Conservation (phyloP, 2,329 filamentous ascomycete genomes). For the Geoglossum cookeanum region DNA sequence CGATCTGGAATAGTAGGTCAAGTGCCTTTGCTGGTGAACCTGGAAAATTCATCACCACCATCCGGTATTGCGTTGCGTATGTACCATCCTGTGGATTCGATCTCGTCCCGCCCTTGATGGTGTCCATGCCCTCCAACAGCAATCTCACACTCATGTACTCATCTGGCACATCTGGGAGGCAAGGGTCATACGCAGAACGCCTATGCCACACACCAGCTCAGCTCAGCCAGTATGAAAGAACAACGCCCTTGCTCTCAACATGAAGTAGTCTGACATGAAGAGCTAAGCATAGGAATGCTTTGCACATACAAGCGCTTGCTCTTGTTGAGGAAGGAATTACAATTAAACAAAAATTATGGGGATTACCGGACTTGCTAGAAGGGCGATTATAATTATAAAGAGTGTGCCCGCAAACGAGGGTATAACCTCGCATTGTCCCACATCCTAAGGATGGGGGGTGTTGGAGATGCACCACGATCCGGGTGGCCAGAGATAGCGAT, state of each 20-base stretch:
- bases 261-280: no score
- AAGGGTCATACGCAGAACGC: no score
- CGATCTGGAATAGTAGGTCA: not conserved
- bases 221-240: no score
- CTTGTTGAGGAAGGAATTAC: not conserved
- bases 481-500: not conserved
- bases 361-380: not conserved
- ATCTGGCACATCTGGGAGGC: no score
- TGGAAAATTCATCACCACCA: not conserved
- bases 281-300: not conserved
- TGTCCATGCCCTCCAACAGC: not conserved
- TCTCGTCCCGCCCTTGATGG: not conserved
- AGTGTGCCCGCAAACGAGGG: not conserved
- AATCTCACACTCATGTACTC: no score
- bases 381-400: not conserved
- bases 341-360: not conserved
- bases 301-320: not conserved
- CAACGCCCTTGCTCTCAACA: no score
- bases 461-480: not conserved
- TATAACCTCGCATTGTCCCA: not conserved
- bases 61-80: not conserved
- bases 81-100: not conserved
- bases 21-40: not conserved
- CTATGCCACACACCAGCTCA: no score
- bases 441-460: not conserved